Evolutionary conservation across 2,329 filamentous ascomycete species (phyloP), one percentile per base, ranked within the genome.

Genomic region (Penicillium rolfsii): DNA sequence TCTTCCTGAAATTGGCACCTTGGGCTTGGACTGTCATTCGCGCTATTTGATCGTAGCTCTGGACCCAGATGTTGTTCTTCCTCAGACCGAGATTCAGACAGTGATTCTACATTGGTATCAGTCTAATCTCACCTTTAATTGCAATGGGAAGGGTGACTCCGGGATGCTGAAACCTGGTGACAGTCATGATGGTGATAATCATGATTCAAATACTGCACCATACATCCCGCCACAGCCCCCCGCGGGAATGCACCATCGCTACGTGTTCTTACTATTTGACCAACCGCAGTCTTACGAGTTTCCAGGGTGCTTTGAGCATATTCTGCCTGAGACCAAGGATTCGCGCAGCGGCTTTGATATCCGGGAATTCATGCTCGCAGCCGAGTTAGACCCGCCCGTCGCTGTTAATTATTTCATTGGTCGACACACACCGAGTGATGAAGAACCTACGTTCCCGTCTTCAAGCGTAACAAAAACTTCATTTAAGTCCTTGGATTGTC

Each of bases 371-470:
- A 66, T 75, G 2, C 50, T 60, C 1, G 76, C 74, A 2, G 67
- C 74, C 2, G 69, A 66, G 1, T 55, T 81, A 11, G 62, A 57
- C 5, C 55, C 62, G 1, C 71, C 74, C 0, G 46, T 79, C 22
- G 76, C 74, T 0, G 75, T 70, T 6, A 80, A 77, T 60, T 81
- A 74, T 65, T 76, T 81, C 50, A 63, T 62, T 24, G 77, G 77
- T 11, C 69, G 75, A 53, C 75, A 77, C 50, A 64, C 72, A 26
- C 63, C 52, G 4, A 11, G 48, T 16, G 28, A 59, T 24, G 55
- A 58, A 12, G 55, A 57, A 19, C 26, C 59, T 8, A 46, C 59
- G 4, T 49, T 54, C 4, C 55, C 62, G 11, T 22, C 52, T 48
- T 12, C 55, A 26, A 61, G 55, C 48, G 50, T 63, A 30, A 68